Percentiles rank a stretch among this genome's conserved stretches.
Conservation (phyloP, 1,139 yeast species). For the Dujonia santamariae region DNA sequence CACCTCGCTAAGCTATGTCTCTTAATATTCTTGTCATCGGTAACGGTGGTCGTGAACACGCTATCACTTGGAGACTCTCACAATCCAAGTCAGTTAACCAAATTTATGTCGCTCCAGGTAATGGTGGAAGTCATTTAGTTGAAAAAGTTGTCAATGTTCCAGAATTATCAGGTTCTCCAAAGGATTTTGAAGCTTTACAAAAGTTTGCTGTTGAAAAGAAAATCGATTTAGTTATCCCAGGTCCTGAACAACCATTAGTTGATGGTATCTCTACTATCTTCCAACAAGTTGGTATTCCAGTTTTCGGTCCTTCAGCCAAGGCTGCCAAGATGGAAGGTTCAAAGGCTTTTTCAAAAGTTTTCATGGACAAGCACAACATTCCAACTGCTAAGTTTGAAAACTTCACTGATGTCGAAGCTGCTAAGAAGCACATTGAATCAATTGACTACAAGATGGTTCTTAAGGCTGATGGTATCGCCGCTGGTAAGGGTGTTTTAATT, state of each 20-base stretch:
- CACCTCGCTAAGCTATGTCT: too few relatives aligned
- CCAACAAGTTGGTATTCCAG: constrained; percentile 81
- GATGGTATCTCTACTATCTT: constrained; percentile 83
- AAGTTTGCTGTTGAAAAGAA: constrained; percentile 68
- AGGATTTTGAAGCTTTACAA: constrained; percentile 57
- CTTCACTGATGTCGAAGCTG: constrained; percentile 73
- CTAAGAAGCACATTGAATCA: constrained; percentile 63
- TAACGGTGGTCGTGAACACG: constrained; percentile 99
- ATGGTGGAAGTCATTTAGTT: constrained; percentile 77
- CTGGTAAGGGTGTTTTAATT: constrained; percentile 96
- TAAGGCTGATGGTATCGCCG: constrained; percentile 98
- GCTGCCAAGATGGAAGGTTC: constrained; percentile 98
- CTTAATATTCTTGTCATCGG: constrained; percentile 84
- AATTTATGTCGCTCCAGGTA: constrained; percentile 94
- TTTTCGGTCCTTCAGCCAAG: constrained; percentile 87
- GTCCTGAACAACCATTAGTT: constrained; percentile 98
- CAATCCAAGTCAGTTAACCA: constrained; percentile 71
- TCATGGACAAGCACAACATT: constrained; percentile 86
- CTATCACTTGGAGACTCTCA: constrained; percentile 86
- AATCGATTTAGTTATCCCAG: constrained; percentile 83
- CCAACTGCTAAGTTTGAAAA: constrained; percentile 92
- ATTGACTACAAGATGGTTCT: constrained; percentile 80
- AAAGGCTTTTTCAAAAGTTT: constrained; percentile 89
- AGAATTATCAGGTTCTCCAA: constrained; percentile 57
- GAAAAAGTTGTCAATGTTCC: constrained; percentile 68